phyloP scores from a whole-genome alignment of 495 filamentous ascomycete species.

The Podospora pseudopauciseta region DNA sequence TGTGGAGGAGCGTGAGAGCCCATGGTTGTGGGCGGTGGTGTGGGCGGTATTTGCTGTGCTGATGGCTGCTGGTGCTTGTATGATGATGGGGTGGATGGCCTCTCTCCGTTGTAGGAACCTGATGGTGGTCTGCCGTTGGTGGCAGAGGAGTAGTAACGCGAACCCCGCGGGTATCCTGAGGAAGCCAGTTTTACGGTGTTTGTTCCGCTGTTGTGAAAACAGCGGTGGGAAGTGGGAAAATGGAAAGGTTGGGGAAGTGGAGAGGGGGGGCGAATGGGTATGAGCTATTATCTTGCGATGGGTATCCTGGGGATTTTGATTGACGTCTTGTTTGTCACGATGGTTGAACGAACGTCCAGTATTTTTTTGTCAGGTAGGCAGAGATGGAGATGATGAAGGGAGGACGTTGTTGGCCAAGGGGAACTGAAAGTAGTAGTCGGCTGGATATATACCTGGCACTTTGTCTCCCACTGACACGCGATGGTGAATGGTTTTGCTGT shows the following conservation, averaged over 20 bases:
- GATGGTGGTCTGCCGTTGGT: slow-evolving; percentile 2
- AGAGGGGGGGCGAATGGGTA: not conserved
- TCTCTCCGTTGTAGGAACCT: not conserved
- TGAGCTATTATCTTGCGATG: not conserved
- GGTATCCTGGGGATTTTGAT: not conserved
- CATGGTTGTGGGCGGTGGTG: slow-evolving; percentile 3
- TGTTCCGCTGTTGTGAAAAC: not conserved
- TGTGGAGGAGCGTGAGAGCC: slow-evolving; percentile 11
- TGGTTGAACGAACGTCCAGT: not conserved
- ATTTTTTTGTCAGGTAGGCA: not conserved
- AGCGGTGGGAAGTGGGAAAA: not conserved
- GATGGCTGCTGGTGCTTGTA: not conserved
- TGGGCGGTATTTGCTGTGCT: not conserved
- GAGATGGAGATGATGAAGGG: not conserved
- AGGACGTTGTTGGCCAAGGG: not conserved
- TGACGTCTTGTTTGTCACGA: not conserved
- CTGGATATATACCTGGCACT: not conserved
- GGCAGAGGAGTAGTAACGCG: not conserved
- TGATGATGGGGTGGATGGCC: slow-evolving; percentile 6
- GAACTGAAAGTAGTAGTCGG: not conserved
- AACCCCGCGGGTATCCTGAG: not conserved
- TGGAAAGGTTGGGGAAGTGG: not conserved
- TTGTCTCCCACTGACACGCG: not conserved
- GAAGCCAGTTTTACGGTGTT: slow-evolving; percentile 8
- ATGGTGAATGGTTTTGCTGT: not conserved